Evolutionary conservation across 2,329 filamentous ascomycete species (phyloP).

Genomic region (Ophiostoma himal-ulmi): DNA sequence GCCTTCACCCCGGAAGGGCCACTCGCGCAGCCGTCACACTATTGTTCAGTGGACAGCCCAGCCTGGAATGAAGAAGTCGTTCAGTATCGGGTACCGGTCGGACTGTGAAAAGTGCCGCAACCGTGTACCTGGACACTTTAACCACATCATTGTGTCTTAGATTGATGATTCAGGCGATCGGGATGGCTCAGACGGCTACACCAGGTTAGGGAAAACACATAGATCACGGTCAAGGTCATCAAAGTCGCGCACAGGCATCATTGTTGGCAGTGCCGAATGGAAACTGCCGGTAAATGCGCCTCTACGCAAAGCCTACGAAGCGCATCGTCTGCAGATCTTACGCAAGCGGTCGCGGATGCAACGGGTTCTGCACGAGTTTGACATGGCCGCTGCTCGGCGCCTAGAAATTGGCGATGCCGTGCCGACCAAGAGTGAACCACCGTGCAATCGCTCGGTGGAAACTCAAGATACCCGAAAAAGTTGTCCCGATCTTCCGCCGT

Average conservation of each 20-base stretch:
- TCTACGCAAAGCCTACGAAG: not conserved
- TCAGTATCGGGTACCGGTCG: constrained; percentile 71
- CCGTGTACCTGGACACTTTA: constrained; percentile 73
- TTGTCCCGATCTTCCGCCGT: no score
- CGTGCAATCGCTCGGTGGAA: not conserved
- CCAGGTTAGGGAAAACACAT: not conserved
- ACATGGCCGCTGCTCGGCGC: not conserved
- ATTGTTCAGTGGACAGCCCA: constrained; percentile 56
- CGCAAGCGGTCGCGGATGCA: constrained; percentile 9
- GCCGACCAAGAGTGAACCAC: not conserved
- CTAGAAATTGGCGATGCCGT: not conserved
- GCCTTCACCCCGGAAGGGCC: constrained; percentile 47
- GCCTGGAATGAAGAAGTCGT: constrained; percentile 61
- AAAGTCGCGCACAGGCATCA: not conserved
- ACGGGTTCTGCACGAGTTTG: not conserved
- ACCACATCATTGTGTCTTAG: constrained; percentile 67
- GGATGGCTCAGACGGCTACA: not conserved
- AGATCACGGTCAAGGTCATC: not conserved
- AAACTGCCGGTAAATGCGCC: not conserved
- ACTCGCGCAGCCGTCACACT: constrained; percentile 54
- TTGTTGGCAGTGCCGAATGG: constrained; percentile 14
- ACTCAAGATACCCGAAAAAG: not conserved
- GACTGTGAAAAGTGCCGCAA: constrained; percentile 73
- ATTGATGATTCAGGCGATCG: not conserved
- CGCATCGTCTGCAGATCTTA: not conserved